Evolutionary conservation across 495 filamentous ascomycete species (phyloP), one percentile per base, ranked within the genome.

Genomic region (Penicillium salamii): DNA sequence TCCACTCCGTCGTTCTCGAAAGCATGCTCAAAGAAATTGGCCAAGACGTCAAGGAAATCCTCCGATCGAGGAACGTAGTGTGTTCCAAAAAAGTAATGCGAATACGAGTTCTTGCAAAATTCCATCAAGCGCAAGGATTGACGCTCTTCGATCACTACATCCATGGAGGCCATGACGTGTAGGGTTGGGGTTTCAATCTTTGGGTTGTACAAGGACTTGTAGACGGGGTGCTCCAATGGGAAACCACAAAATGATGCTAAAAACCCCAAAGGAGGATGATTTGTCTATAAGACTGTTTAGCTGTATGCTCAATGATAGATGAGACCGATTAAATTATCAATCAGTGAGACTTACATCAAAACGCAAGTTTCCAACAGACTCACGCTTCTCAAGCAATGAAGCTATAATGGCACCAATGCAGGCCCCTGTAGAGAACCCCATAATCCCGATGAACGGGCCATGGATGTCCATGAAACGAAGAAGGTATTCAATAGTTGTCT

Each of bases 191-290:
- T 49, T 15, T 38, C 11, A 20, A 57, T 52, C 1, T 39, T 42
- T 8, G 42, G 44, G 18, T 12, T 28, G 19, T 52, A 57, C 8
- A 52, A 7, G 1, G 20, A 7, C 0, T 23, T 17, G 13, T 57
- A 52, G 26, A 21, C 1, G 5, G 35, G 42, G 23, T 57, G n/a
- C 1, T 17, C 40, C 0, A 52, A 19, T 31, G 34, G 26, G 13
- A 57, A 57, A 5, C 54, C 44, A 26, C 32, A 52, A 39, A 52
- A 34, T 2, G 37, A 35, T 5, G 52, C 31, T 17, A 38, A 49
- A 19, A 57, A 57, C n/a, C 47, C n/a, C 8, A 55, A 46, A 7
- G 53, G 53, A 7, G 53, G 38, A 20, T 52, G 47, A 5, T 13
- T 26, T 3, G 12, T 42, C 39, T 50, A n/a, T 20, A 5, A 18